Evolutionary conservation across 345 rosid genomes (phyloP).

Genomic region (Gossypium mustelinum): DNA sequence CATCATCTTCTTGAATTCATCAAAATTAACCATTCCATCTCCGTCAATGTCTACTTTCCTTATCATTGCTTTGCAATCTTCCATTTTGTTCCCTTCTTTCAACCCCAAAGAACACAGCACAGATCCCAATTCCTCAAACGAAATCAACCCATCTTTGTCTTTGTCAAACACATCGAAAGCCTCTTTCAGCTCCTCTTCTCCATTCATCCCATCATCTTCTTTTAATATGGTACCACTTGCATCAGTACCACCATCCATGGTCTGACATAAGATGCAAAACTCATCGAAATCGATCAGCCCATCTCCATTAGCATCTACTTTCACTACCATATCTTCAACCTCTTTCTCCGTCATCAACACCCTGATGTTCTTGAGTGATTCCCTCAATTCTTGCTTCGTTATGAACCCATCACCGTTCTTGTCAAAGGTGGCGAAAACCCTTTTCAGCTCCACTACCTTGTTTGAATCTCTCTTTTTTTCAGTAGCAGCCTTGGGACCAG

Average conservation of each 20-base stretch:
- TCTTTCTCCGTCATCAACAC: slow-evolving; percentile 26
- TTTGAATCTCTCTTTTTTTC: neutral
- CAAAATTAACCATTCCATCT: slow-evolving; percentile 55
- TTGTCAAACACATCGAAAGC: slow-evolving; percentile 64
- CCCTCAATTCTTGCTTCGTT: slow-evolving; percentile 36
- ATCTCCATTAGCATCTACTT: slow-evolving; percentile 52
- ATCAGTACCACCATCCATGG: slow-evolving; percentile 10
- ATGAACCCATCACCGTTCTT: slow-evolving; percentile 58
- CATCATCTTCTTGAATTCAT: slow-evolving; percentile 28
- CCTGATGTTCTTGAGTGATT: slow-evolving; percentile 26
- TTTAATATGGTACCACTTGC: neutral
- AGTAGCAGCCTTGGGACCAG: neutral
- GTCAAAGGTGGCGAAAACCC: slow-evolving; percentile 49
- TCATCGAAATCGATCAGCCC: slow-evolving; percentile 53
- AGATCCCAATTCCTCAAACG: slow-evolving; percentile 49
- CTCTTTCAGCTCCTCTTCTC: slow-evolving; percentile 37
- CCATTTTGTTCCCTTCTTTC: slow-evolving; percentile 45
- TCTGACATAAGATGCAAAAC: slow-evolving; percentile 30
- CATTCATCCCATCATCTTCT: slow-evolving; percentile 13
- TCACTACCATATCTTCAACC: slow-evolving; percentile 37
- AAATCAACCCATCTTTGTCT: slow-evolving; percentile 56
- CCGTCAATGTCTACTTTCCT: slow-evolving; percentile 60
- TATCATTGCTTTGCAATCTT: slow-evolving; percentile 56
- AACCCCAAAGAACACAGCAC: slow-evolving; percentile 52
- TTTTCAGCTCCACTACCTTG: slow-evolving; percentile 22